Base-by-base conservation (phyloP, 768 basidiomycete species). In the Multifurca ochricompacta region DNA sequence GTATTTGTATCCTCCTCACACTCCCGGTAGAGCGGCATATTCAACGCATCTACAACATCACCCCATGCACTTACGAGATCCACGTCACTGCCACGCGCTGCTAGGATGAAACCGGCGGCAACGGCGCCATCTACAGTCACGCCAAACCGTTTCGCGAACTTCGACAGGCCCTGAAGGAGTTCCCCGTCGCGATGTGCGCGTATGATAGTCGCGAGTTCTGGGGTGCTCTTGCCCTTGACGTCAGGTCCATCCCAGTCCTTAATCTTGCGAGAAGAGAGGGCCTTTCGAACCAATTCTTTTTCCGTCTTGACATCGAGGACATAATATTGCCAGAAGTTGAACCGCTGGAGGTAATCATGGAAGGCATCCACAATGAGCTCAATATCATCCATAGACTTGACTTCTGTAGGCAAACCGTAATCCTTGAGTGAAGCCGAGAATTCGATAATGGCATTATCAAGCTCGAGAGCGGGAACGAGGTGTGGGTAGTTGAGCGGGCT, bases 311-410 rank as follows among this genome's bases (percentile, higher is more conserved):
- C 75, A 64, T 97, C 85, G 46, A 98, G 74, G 18, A 94, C 87
- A 67, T 98, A 99, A 73, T 85, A 99, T 64, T 98, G 87, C 91
- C 91, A 99, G 19, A 98, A 69, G 23, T 89, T 76, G 47, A 86
- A 80, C 2, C 70, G 73, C 54, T 85, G 79, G 58, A 92, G 63
- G 25, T 77, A 73, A 9, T 75, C 68, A 37, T 77, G 66, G 59
- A 98, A 81, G 21, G 83, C 85, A 18, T 66, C 63, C 41, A 87
- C 74, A 56, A 99, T 74, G 3, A 65, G 64, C 49, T 83, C 75
- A 51, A 99, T 68, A 65, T 99, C 95, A 37, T 71, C 62, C 45
- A 80, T 70, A 0, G 82, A 85, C 7, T 70, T 73, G 59, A 99
- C 71, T 23, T 53, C 65, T 1, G 82, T 86, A 0, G 96, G 93